Base-by-base conservation (phyloP, 2,329 filamentous ascomycete species). In the Trichophyton schoenleinii region DNA sequence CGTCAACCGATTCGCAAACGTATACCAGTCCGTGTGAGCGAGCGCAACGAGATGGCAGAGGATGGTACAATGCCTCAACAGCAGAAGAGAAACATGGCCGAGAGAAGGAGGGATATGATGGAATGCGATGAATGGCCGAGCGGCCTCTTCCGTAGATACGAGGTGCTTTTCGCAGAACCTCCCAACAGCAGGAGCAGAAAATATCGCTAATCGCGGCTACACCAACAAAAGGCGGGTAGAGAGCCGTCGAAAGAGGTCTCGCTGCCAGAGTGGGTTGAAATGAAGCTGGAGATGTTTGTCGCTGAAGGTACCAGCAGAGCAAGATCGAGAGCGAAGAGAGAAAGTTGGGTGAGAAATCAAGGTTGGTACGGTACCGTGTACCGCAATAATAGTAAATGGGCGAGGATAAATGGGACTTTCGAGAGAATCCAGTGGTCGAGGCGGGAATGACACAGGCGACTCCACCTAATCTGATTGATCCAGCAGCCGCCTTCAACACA, bases 181-280 rank as follows among this genome's bases (percentile, higher is more conserved):
- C 49, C 15, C 28, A 18, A 20, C 6, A 13, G 20, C 20, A 52
- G 46, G 0, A 38, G 9, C 34, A 38, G 34, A 13, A 13, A 38
- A 20, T 55, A 55, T 55, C 52, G 52, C 52, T 28, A 55, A 55
- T 55, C 52, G 52, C 52, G 52, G 52, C 52, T 34, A 55, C 13
- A n/a, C 52, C 52, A 55, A 55, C 52, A 36, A 55, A 15, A 25
- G 34, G 34, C 15, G 2, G 28, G 52, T 36, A 55, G 15, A 36
- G 34, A 28, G 13, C 28, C 28, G 9, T 52, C 49, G 13, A 18
- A n/a, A 31, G 28, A 5, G 7, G 6, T 55, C n/a, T 38, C 31
- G 28, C 22, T 36, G 6, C 34, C 28, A 44, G 28, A 55, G 13
- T 13, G 6, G 7, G 31, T 9, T 20, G 15, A 38, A 20, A 13